These are phyloP conservation scores for Leccinum rimulosum DNA, from an alignment of 768 basidiomycete species.

Conservation along the genomic window DNA sequence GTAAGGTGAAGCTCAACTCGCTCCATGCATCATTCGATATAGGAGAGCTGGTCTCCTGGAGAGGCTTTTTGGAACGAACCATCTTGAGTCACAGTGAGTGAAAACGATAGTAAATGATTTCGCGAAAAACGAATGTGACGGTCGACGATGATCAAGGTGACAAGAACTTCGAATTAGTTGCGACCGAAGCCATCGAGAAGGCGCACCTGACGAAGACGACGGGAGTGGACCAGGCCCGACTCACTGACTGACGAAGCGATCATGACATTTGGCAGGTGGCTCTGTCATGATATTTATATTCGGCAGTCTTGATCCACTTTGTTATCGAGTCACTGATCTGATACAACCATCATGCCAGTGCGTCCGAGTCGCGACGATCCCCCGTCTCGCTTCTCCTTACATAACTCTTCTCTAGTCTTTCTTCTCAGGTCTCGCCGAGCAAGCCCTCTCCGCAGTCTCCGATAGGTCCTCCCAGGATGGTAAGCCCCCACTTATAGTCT, in stretches of 20 bases:
- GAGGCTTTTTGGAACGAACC: too few relatives aligned
- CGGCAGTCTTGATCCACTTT: neutral
- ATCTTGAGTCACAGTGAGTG: too few relatives aligned
- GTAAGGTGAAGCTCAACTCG: neutral
- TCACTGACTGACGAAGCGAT: too few relatives aligned
- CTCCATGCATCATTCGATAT: too few relatives aligned
- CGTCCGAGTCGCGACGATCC: neutral
- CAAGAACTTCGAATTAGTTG: neutral
- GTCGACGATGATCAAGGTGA: too few relatives aligned
- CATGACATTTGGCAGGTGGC: neutral
- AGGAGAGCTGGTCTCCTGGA: too few relatives aligned
- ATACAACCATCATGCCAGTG: slow-evolving; percentile 22
- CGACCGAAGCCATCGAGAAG: neutral
- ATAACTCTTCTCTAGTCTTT: slow-evolving; percentile 43
- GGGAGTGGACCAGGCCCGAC: too few relatives aligned
- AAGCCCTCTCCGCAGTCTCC: slow-evolving; percentile 50
- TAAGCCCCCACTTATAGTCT: slow-evolving; percentile 4
- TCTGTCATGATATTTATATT: neutral
- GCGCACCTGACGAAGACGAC: neutral
- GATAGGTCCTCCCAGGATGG: neutral
- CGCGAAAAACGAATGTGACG: too few relatives aligned
- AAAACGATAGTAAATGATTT: too few relatives aligned
- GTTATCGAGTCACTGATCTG: neutral
- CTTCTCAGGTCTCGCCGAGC: slow-evolving; percentile 68
- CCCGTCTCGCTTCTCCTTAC: neutral